Conservation (phyloP, 225 moss, liverwort and hornwort genomes). For the Bryoerythrophyllum caledonicum region DNA sequence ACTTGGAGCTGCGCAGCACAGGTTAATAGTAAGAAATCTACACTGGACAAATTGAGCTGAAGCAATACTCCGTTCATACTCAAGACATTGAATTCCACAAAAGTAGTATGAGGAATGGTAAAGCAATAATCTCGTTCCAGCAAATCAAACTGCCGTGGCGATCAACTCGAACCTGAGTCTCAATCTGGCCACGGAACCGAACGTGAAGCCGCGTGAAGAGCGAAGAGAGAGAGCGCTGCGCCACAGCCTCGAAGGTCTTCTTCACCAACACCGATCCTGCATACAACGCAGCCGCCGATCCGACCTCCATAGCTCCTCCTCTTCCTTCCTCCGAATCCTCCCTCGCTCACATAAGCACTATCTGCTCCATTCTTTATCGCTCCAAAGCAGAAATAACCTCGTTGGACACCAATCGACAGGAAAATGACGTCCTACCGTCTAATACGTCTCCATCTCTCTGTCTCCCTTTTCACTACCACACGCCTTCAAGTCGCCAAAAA, state of each 20-base stretch:
- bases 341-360: constrained; percentile 5
- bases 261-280: constrained; percentile 55
- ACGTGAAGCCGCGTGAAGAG: constrained; percentile 57
- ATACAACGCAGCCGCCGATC: constrained; percentile 60
- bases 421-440: not conserved
- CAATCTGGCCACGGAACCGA: constrained; percentile 57
- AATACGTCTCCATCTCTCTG: not conserved
- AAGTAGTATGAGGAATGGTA: not conserved
- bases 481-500: too few species aligned
- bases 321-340: constrained; percentile 17
- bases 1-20: constrained; percentile 47
- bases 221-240: constrained; percentile 65
- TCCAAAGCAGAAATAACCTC: constrained; percentile 1
- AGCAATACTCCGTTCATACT: constrained; percentile 1
- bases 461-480: not conserved
- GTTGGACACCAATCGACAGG: not conserved
- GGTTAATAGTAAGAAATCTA: constrained; percentile 12
- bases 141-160: constrained; percentile 11
- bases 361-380: not conserved
- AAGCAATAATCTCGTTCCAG: not conserved
- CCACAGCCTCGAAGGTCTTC: constrained; percentile 65
- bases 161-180: constrained; percentile 43
- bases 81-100: not conserved
- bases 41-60: not conserved
- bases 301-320: constrained; percentile 51